Base-by-base conservation (phyloP, 1,284 basidiomycete genomes). In the Bjerkandera adusta region DNA sequence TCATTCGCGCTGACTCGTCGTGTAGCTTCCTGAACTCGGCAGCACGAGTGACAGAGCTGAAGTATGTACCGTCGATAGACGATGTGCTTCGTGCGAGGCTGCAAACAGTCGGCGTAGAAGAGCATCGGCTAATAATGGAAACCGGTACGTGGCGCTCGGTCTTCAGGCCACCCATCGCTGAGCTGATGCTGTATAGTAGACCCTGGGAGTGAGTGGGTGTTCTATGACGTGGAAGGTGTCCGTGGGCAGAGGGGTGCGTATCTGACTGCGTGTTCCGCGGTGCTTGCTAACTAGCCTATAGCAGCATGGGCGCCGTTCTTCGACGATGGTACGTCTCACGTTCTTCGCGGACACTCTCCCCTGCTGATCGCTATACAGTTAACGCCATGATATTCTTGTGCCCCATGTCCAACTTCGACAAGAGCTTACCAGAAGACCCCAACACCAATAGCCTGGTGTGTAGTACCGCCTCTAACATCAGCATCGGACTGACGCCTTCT, bases 271-370 rank as follows among this genome's bases (percentile, higher is more conserved):
- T n/a, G 7, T 7, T 29, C 36, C 11, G 22, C 7, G 12, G 20
- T 34, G 18, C 11, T 3, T 36, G 13, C 36, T 45, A 24, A 33
- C 21, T 43, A 21, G 25, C 1, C 45, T 41, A 18, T 42, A 81
- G 80, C 77, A 43, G 73, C 75, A 3, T 84, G 81, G 81, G 77
- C 77, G 2, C 78, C 81, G 26, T 84, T 74, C 58, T 83, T 85
- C 51, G 79, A 85, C 47, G 77, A 82, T 58, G 76, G 80, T 81
- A 16, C 30, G 37, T 11, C 33, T 27, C 25, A 25, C 42, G n/a
- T 12, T 30, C 35, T 2, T 10, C 49, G 43, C 13, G 37, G 27
- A 16, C 5, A 25, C 5, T 16, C 24, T 11, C 39, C 30, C 32
- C 44, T 40, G 44, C 44, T 29, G 40, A 47, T 26, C 30, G 43